Evolutionary conservation across 148 eudicot genomes (phyloP), one percentile per base, ranked within the genome.

Genomic region (Polygonum aviculare): DNA sequence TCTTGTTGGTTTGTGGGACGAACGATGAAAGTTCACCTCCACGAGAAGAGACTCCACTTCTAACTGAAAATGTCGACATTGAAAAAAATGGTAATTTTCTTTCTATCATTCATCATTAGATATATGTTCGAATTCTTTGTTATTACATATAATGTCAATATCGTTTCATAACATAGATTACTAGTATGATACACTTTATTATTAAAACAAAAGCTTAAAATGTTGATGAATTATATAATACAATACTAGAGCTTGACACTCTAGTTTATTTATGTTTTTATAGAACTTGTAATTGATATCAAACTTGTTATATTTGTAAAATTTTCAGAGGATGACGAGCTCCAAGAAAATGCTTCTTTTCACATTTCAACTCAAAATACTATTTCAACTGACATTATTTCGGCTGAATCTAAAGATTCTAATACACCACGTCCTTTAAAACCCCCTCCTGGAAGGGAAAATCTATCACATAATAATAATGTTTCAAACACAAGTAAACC

Each of bases 381-480:
- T 22, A 57, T 5, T 50, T 50, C 18, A 14, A 14, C 19, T 50
- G 16, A 5, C 5, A 50, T 19, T n/a, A 15, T 22, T 45, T 44
- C 47, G 9, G 7, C 7, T 44, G 47, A 8, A 7, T 44, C 54
- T 5, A 15, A 44, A 5, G 44, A 21, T 59, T 33, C 14, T 8
- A 21, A 62, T 57, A 3, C 3, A 19, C 12, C 63, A 12, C 72
- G 11, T 63, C 55, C 72, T 35, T 69, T 69, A 15, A 40, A 60
- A 14, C n/a, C 18, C 11, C 72, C 78, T 10, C 78, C 72, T 44
- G 78, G 52, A 57, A 57, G n/a, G 59, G 59, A 57, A 57, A 10
- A 7, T 57, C 0, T 57, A 19, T 50, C n/a, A 50, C 15, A 5
- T 50, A 50, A 50, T 14, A 12, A 16, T 16, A 50, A 14, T 3